phyloP scores from a whole-genome alignment of 2,329 filamentous ascomycete species.

The Albifimbria verrucaria region DNA sequence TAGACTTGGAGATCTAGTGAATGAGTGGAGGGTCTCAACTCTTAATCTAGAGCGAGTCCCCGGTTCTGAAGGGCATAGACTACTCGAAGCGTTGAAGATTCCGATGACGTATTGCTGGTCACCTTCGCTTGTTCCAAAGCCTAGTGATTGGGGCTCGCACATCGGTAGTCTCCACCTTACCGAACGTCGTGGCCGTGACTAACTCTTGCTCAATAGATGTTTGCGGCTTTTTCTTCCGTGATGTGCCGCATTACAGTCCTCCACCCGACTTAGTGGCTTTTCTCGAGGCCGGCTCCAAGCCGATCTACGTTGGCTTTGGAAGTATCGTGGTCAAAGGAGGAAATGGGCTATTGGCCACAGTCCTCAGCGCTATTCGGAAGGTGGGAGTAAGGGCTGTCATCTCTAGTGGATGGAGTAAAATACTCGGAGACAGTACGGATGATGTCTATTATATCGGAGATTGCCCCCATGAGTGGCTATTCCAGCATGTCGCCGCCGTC shows the following conservation, averaged over 20 bases:
- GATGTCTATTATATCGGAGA: slow-evolving; percentile 68
- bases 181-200: slow-evolving; percentile 14
- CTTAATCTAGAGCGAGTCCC: slow-evolving; percentile 58
- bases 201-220: slow-evolving; percentile 26
- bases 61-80: slow-evolving; percentile 57
- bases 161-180: slow-evolving; percentile 30
- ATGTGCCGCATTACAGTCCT: slow-evolving; percentile 52
- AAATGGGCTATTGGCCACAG: slow-evolving; percentile 60
- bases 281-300: slow-evolving; percentile 51
- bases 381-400: slow-evolving; percentile 66
- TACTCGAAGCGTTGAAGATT: slow-evolving; percentile 55
- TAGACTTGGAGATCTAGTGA: slow-evolving; percentile 63
- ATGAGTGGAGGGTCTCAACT: slow-evolving; percentile 57
- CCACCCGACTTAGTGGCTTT: slow-evolving; percentile 51
- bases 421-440: slow-evolving; percentile 56
- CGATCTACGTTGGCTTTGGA: slow-evolving; percentile 71
- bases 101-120: slow-evolving; percentile 70
- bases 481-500: slow-evolving; percentile 59
- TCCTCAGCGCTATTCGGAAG: slow-evolving; percentile 60
- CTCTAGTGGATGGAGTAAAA: slow-evolving; percentile 69
- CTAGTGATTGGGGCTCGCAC: slow-evolving; percentile 53
- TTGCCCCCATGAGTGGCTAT: slow-evolving; percentile 72
- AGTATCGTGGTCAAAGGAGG: slow-evolving; percentile 71
- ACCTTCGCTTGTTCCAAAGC: slow-evolving; percentile 57
- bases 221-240: slow-evolving; percentile 65